Percentiles rank a stretch among this genome's conserved stretches.
Evolutionary conservation across 1,139 yeast species (phyloP).

Genomic region (Trichomonascaceae sp.): DNA sequence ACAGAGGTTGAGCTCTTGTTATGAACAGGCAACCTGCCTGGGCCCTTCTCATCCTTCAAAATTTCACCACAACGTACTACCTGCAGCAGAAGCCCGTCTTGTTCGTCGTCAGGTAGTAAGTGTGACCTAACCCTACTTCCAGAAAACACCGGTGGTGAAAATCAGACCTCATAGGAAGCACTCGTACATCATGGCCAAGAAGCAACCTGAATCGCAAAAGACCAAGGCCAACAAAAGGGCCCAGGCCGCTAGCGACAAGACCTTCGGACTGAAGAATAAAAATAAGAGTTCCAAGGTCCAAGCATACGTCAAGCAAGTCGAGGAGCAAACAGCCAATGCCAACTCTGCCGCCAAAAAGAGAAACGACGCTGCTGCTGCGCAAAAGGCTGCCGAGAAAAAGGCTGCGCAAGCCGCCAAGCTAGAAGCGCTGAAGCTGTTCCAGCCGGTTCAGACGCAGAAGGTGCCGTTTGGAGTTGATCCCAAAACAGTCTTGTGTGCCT

Average conservation of each 20-base stretch:
- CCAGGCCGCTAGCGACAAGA: constrained; percentile 70
- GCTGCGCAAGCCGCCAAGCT: constrained; percentile 82
- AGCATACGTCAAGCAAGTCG: constrained; percentile 66
- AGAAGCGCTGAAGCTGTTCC: constrained; percentile 72
- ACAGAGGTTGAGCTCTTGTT: too few species aligned
- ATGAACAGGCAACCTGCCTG: too few species aligned
- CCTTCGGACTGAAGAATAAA: constrained; percentile 79
- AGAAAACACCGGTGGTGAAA: too few species aligned
- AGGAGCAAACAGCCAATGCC: constrained; percentile 47
- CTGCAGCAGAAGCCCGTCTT: too few species aligned
- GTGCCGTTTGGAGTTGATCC: constrained; percentile 98
- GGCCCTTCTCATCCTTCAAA: too few species aligned
- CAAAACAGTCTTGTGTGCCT: constrained; percentile 80
- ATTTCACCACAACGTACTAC: too few species aligned
- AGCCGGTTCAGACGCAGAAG: constrained; percentile 57
- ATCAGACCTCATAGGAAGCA: too few species aligned
- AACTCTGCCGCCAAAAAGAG: constrained; percentile 42
- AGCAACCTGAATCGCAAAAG: constrained; percentile 45
- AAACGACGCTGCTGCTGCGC: constrained; percentile 65
- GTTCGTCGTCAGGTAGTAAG: too few species aligned
- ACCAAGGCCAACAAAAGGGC: constrained; percentile 55
- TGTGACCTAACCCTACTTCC: too few species aligned
- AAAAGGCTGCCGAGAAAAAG: constrained; percentile 73
- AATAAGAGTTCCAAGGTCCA: constrained; percentile 86
- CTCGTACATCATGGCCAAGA: constrained; percentile 30